Evolutionary conservation across 148 eudicot genomes (phyloP), one percentile per base, ranked within the genome.

Genomic region (Polygonum maritimum): DNA sequence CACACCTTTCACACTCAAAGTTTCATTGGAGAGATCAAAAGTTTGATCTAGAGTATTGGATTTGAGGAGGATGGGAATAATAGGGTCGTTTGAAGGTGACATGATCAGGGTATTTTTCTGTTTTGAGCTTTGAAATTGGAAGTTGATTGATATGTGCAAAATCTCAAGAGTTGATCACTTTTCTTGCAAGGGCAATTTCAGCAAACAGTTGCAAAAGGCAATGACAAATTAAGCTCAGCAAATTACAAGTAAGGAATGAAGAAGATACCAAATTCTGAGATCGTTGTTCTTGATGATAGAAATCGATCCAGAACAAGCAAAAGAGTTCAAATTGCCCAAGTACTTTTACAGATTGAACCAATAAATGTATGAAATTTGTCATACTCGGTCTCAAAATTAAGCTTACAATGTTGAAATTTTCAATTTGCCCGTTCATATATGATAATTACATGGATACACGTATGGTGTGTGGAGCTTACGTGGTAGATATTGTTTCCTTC

Each of bases 1-100:
- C 19, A 85, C 78, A 1, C 88, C 84, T 75, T 76, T 80, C 0
- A 87, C 87, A 47, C 14, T 79, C 41, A 90, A 76, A 33, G 85
- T 90, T 2, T 86, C 90, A 75, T 81, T 79, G 7, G 83, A 62
- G 47, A 88, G 81, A 22, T 79, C 76, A 49, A 90, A 85, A 11
- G 12, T 38, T 38, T 69, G 73, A 47, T 22, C 33, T 58, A 58
- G 31, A 58, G 65, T 18, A 7, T 5, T 52, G 22, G 58, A 52
- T 52, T 52, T 52, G 58, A 16, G 58, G 58, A 52, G 58, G 7
- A 1, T 52, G 7, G 16, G 55, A 49, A 49, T n/a, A 5, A 52
- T 52, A 16, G 58, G 58, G 58, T 52, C 67, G 26, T 58, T 58
- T 58, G 36, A 22, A 60, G 67, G 67, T 22, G 67, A 26, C 35